Conservation (phyloP, 1,139 yeast species). For the Protomyces pachydermus region DNA sequence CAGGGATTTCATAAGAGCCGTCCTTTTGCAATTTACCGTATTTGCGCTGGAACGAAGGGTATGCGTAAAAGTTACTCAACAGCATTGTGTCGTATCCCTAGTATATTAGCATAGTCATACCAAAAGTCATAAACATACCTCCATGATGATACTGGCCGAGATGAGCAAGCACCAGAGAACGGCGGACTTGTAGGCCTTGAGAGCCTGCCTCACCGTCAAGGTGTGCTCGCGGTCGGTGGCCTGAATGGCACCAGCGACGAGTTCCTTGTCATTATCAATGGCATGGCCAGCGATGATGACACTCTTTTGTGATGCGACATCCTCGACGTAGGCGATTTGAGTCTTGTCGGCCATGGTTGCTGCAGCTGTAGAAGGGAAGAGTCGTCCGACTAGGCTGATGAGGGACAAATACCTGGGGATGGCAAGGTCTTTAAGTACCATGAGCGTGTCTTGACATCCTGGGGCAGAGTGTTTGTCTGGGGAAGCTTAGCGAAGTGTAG, state of each 20-base stretch:
- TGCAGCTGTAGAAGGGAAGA: not conserved
- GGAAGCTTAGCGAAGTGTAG: not conserved
- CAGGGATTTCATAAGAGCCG: conserved; percentile 40
- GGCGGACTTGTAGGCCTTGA: conserved; percentile 41
- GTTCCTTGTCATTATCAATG: not conserved
- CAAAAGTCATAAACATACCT: conserved; percentile 26
- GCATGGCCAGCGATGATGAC: not conserved
- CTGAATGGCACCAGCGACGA: not conserved
- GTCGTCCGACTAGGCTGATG: not conserved
- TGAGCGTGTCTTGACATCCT: not conserved
- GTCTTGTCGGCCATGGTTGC: not conserved
- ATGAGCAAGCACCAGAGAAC: conserved; percentile 47
- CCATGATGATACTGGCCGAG: conserved; percentile 47
- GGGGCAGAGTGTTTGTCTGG: not conserved
- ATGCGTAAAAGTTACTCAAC: conserved; percentile 44
- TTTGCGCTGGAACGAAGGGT: conserved; percentile 43
- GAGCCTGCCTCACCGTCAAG: conserved; percentile 8
- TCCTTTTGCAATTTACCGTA: conserved; percentile 35
- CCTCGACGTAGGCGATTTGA: not conserved
- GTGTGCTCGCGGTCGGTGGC: conserved; percentile 9
- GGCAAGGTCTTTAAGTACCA: not conserved
- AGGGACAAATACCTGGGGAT: not conserved
- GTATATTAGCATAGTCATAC: not conserved
- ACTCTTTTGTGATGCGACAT: not conserved
- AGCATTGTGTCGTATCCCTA: conserved; percentile 45